Evolutionary conservation across 306 rosid genomes (phyloP), one percentile per base, ranked within the genome.

Genomic region (Dalbergia cochinchinensis): DNA sequence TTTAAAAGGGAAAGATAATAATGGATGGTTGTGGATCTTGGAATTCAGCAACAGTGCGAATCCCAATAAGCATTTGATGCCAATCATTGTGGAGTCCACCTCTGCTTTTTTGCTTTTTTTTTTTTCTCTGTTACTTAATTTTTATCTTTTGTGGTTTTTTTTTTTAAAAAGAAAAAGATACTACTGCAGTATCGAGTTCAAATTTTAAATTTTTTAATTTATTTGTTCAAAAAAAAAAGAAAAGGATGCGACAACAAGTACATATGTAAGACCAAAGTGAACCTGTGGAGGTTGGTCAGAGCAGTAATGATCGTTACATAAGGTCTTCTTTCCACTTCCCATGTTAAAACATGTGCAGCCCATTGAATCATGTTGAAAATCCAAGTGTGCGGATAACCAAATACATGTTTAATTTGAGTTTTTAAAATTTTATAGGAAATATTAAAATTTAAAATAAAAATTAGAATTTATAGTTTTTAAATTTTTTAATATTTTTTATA

Each of bases 1-100:
- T 0, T 34, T 31, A 54, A 58, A 63, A 8, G 37, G 4, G 34
- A 66, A 8, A 63, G 63, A 77, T 78, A 76, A 79, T 80, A 78
- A 81, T 81, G 86, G 84, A 86, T 86, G 89, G 89, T 87, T 84
- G 89, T 63, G 87, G 91, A 90, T 88, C 96, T 91, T 87, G 96
- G 92, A 91, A 93, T 88, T 93, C 90, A 88, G 94, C 91, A 91
- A 93, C 89, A 88, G 94, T 95, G 98, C 93, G 98, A 91, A 84
- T 91, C 99, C 99, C 97, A 85, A 91, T 91, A 90, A 90, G 98
- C 97, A 95, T 93, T 91, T 90, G 98, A 91, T 95, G 94, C 99
- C 91, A 88, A 91, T 93, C 94, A 89, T 93, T 90, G 94, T 95
- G 94, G 97, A 90, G 91, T 91, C 98, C 99, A 95, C 95, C 91